A percentile compares a stretch with the other conserved stretches of the same genome.
Conservation (phyloP, 768 basidiomycete species). For the Boletus tylopilopsis region DNA sequence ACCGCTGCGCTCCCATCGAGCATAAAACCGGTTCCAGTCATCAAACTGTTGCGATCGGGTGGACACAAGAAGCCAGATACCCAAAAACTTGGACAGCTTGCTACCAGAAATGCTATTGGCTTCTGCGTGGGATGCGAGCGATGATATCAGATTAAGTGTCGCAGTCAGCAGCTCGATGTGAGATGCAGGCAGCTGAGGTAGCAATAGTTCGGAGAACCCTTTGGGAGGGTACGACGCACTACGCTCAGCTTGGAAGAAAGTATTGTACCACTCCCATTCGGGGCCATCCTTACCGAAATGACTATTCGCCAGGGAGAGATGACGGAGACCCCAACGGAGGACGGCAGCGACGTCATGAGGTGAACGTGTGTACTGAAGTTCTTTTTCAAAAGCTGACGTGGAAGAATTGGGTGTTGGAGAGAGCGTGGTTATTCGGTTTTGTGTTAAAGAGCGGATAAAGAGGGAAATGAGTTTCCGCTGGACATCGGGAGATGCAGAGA, state of each 20-base stretch:
- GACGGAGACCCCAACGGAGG: constrained; percentile 76
- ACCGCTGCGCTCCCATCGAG: constrained; percentile 70
- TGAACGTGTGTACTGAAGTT: constrained; percentile 60
- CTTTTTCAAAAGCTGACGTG: constrained; percentile 55
- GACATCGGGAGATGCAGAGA: constrained; percentile 65
- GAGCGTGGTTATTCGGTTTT: constrained; percentile 44
- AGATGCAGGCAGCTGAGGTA: constrained; percentile 54
- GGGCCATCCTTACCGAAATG: constrained; percentile 54
- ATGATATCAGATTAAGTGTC: constrained; percentile 60
- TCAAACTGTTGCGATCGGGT: constrained; percentile 47
- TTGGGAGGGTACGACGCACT: constrained; percentile 54
- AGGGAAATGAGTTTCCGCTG: constrained; percentile 66
- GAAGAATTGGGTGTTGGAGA: constrained; percentile 48
- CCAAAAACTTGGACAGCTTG: constrained; percentile 69
- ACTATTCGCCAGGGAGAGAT: constrained; percentile 57
- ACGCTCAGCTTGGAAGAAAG: constrained; percentile 60
- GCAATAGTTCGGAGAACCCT: constrained; percentile 59
- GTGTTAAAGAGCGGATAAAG: constrained; percentile 63
- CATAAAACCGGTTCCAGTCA: constrained; percentile 64
- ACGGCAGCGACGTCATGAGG: constrained; percentile 79
- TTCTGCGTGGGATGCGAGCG: constrained; percentile 69
- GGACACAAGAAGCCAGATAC: constrained; percentile 65
- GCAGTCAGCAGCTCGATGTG: constrained; percentile 58
- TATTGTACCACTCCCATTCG: constrained; percentile 64
- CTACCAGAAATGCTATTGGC: constrained; percentile 72